Base-by-base conservation (phyloP, 169 alveolate species). In the Neospora caninum region DNA sequence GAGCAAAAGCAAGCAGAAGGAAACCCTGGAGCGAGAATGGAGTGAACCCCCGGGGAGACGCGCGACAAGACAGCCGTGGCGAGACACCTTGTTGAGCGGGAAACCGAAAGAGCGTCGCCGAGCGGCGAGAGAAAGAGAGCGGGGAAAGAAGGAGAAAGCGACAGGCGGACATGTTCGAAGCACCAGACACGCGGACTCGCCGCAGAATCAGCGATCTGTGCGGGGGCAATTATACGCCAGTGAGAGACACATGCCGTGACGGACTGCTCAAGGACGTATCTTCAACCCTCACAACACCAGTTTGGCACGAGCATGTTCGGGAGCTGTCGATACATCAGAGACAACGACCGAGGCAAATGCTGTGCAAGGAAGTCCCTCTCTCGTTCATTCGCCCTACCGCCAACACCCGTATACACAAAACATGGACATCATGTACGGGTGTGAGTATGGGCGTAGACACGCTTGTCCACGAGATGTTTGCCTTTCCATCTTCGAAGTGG, bases 301-400 rank as follows among this genome's bases (percentile, higher is more conserved):
- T 82, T 10, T 82, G 38, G 89, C 89, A 82, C 89, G 31, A 6
- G 89, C 89, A 43, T 42, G 89, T 82, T 82, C 89, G 89, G 41
- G 38, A 45, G 89, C 89, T 41, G 89, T 36, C 69, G 67, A 39
- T 18, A 82, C 69, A 82, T 31, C 29, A 16, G 38, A 39, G 67
- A 36, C 89, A 82, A 43, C 89, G 41, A 43, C 41, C 89, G 89
- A 82, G 89, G 89, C 89, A 82, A 82, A 82, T 82, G 89, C 89
- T 18, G 89, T 82, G 89, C 89, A n/a, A 73, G 1, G 84, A 0
- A 20, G 36, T 49, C 58, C 58, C 0, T 13, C 27, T 49, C 18
- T 49, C 9, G 18, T 22, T 13, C 58, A 49, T 13, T 0, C 18
- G 9, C 0, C 18, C 18, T 22, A 22, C 58, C 9, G 58, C 58